Evolutionary conservation across 257 asterid genomes (phyloP).

Genomic region (Gentiana macrophylla): DNA sequence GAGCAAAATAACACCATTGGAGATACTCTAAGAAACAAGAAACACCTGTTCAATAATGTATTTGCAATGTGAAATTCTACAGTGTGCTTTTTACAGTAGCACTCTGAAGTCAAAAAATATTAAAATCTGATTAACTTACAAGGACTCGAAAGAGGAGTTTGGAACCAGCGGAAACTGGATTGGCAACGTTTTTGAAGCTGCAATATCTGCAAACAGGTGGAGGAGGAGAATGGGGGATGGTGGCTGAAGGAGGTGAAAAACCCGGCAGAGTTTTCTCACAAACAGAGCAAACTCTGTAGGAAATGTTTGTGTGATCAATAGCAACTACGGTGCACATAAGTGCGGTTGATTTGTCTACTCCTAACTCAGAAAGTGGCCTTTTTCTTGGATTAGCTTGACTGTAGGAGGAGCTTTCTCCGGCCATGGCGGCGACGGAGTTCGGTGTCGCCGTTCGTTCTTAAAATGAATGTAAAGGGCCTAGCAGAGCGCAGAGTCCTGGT

Average conservation of each 20-base stretch:
- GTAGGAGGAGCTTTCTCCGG: constrained; percentile 9
- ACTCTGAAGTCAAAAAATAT: neutral
- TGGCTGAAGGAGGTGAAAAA: constrained; percentile 4
- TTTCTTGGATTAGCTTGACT: constrained; percentile 25
- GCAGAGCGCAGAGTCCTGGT: too few species aligned
- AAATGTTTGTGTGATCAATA: constrained; percentile 41
- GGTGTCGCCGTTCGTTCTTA: neutral
- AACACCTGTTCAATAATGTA: neutral
- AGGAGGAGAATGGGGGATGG: constrained; percentile 7
- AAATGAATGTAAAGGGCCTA: too few species aligned
- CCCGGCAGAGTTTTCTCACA: constrained; percentile 67
- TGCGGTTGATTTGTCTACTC: constrained; percentile 34
- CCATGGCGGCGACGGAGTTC: constrained; percentile 5
- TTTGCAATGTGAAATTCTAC: neutral
- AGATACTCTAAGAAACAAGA: neutral
- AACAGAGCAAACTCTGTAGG: constrained; percentile 55
- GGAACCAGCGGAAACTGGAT: constrained; percentile 37
- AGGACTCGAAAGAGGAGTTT: constrained; percentile 71
- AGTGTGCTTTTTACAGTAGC: neutral
- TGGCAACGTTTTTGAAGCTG: constrained; percentile 24
- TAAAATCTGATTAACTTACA: constrained; percentile 30
- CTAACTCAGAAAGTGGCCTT: constrained; percentile 31
- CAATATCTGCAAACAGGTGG: constrained; percentile 41
- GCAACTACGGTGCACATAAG: constrained; percentile 49
- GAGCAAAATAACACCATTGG: neutral